phyloP scores from a whole-genome alignment of 768 basidiomycete genomes.

The Podaxis sp. region DNA sequence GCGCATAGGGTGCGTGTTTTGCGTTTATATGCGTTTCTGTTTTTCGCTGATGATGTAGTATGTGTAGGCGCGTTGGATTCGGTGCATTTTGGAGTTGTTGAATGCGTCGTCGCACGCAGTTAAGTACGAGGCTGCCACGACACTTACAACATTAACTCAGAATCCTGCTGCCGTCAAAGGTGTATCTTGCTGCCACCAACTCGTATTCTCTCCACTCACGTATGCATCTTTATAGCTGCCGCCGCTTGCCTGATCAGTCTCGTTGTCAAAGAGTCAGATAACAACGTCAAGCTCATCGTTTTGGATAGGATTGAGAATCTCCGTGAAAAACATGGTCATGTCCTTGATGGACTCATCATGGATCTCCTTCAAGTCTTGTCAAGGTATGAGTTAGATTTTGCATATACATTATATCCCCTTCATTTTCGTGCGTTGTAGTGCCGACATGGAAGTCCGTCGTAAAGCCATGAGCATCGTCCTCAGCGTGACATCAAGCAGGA shows the following conservation, averaged over 20 bases:
- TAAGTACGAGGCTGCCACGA: constrained; percentile 96
- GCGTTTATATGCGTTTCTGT: neutral
- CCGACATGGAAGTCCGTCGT: constrained; percentile 94
- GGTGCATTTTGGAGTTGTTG: constrained; percentile 89
- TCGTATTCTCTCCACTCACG: neutral
- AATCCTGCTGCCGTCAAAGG: constrained; percentile 97
- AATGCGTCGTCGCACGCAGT: constrained; percentile 90
- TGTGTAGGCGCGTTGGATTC: constrained; percentile 84
- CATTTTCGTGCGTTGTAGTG: constrained; percentile 40
- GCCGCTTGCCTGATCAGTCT: constrained; percentile 87
- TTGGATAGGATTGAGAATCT: constrained; percentile 86
- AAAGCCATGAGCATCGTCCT: constrained; percentile 90
- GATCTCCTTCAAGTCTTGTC: constrained; percentile 90
- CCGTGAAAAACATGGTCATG: constrained; percentile 81
- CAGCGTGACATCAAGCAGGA: constrained; percentile 90
- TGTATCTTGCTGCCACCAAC: constrained; percentile 26
- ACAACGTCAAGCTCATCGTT: constrained; percentile 98
- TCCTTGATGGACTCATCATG: constrained; percentile 91
- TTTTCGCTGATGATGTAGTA: neutral
- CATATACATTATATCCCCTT: neutral
- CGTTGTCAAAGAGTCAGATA: constrained; percentile 94
- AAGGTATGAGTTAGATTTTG: constrained; percentile 42
- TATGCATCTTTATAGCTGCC: constrained; percentile 55
- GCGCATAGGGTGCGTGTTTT: constrained; percentile 65
- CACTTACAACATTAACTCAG: constrained; percentile 90